Percentiles rank a stretch among this genome's conserved stretches.
Evolutionary conservation across 2,329 filamentous ascomycete genomes (phyloP).

Genomic region (Apiospora koreana): DNA sequence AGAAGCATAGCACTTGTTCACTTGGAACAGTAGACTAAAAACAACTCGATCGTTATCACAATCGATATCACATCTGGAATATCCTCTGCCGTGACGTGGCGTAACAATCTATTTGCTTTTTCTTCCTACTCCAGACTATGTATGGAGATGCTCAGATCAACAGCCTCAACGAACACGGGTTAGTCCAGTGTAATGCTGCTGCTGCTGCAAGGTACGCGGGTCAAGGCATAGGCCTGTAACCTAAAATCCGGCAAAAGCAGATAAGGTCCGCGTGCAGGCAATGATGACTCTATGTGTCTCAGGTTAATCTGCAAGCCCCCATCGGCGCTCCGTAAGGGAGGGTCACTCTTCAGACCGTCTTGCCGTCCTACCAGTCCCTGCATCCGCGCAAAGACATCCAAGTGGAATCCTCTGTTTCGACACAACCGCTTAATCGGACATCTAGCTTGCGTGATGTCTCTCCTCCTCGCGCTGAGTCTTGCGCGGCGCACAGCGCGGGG

Average conservation of each 20-base stretch:
- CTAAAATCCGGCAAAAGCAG: not conserved
- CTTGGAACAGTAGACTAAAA: not conserved
- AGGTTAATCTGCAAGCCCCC: not conserved
- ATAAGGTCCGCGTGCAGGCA: not conserved
- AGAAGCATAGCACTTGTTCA: not conserved
- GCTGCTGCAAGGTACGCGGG: not conserved
- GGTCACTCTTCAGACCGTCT: not conserved
- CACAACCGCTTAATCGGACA: not conserved
- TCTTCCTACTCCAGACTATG: no score
- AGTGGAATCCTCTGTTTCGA: not conserved
- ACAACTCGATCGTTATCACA: not conserved
- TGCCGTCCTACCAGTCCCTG: not conserved
- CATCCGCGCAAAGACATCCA: not conserved
- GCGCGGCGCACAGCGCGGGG: not conserved
- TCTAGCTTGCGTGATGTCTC: not conserved
- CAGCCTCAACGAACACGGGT: no score
- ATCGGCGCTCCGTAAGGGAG: constrained; percentile 1
- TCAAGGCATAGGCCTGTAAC: not conserved
- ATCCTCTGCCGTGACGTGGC: not conserved
- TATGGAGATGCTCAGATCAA: no score
- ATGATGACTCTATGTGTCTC: not conserved
- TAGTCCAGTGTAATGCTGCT: no score
- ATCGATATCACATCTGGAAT: not conserved
- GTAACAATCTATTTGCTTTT: not conserved
- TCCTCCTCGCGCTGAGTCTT: not conserved